phyloP scores from a whole-genome alignment of 164 flowering plant genomes.

The Nymphaea colorata region DNA sequence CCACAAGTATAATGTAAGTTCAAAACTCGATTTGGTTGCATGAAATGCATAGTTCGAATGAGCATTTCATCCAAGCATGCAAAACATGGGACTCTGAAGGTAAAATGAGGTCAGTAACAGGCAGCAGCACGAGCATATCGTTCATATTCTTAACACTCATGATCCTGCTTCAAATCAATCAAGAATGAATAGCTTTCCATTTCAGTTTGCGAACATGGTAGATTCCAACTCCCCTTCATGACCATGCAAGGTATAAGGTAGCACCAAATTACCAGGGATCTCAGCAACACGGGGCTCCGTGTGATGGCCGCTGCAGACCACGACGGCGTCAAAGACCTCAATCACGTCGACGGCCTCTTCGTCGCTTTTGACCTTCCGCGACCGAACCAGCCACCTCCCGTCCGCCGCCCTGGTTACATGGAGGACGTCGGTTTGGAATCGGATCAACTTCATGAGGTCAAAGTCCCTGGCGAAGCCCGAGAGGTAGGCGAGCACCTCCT shows the following conservation, averaged over 20 bases:
- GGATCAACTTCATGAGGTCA: constrained; percentile 33
- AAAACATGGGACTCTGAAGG: no score
- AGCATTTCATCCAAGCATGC: no score
- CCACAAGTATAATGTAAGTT: no score
- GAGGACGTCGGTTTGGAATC: constrained; percentile 60
- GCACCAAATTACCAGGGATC: constrained; percentile 32
- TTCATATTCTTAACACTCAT: no score
- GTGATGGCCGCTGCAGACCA: constrained; percentile 45
- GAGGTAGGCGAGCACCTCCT: constrained; percentile 57
- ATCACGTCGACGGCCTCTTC: constrained; percentile 8
- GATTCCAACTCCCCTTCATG: background rate
- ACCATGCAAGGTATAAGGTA: background rate
- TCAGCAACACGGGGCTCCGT: constrained; percentile 45
- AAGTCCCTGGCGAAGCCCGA: constrained; percentile 45
- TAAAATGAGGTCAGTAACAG: no score
- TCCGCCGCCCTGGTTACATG: constrained; percentile 30
- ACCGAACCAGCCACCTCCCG: constrained; percentile 53
- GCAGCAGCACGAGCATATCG: no score
- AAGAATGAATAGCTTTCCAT: no score
- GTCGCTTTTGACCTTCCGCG: constrained; percentile 8
- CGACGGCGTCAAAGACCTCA: constrained; percentile 46
- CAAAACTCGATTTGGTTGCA: no score
- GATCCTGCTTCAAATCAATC: no score
- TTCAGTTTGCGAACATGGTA: no score
- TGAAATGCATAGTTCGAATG: no score